Base-by-base conservation (phyloP, 495 filamentous ascomycete genomes). In the Tuber brumale region DNA sequence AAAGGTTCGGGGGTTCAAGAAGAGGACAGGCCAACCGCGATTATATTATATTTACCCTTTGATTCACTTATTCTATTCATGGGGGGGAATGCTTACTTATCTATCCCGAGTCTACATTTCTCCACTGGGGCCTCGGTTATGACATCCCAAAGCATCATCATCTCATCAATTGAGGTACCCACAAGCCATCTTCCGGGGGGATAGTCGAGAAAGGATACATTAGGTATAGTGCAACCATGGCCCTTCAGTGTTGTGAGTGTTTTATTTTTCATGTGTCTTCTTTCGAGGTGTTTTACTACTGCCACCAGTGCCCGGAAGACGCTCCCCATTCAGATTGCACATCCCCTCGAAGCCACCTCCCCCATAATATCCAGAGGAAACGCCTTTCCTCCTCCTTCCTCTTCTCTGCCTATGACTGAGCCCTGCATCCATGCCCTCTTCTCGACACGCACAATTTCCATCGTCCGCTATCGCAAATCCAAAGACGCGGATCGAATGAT, bases 91-190 rank as follows among this genome's bases (percentile, higher is more conserved):
- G 42, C 37, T 44, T 69, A 69, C 45, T 39, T 70, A 27, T 69
- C 70, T 27, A 44, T 31, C 8, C 80, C 80, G 71, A 82, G 69
- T 69, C 45, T 75, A 66, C 81, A 82, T 41, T 74, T 75, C 70
- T 82, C 81, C 7, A 82, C 81, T 27, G 74, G 57, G 14, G 75
- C 71, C 69, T 82, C 77, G 4, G 80, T 82, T 12, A 72, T 48
- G 27, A 94, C 86, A 71, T 91, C 87, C 88, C 94, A 92, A 3
- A 94, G 75, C 72, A 90, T 86, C 0, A 90, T 85, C 31, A 83
- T 85, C 35, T 93, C 93, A 27, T 85, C 79, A 69, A 97, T 94
- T 77, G 94, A 92, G 16, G 89, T 89, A 35, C 91, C 94, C 27
- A 91, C 86, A 66, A 98, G 86, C 86, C 89, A 93, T 18, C 87